Base-by-base conservation (phyloP, 1,284 basidiomycete genomes). In the Exobasidium cylindrosporum region DNA sequence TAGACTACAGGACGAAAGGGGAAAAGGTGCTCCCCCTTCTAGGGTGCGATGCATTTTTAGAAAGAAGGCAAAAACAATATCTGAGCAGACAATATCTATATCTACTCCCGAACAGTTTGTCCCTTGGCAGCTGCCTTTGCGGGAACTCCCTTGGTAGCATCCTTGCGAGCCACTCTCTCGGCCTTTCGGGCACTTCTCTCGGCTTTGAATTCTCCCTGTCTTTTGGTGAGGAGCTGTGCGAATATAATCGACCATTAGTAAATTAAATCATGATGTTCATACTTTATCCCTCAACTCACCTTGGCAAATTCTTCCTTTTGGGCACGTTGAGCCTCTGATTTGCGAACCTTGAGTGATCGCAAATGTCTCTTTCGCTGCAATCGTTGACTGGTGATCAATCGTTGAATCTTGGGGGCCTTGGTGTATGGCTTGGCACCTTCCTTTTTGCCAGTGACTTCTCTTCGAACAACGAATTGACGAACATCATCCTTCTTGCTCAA, bases 401-500 rank as follows among this genome's bases (percentile, higher is more conserved):
- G 80, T 81, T 83, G 83, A 76, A 84, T 83, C 78, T 89, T 90
- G 82, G 82, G 95, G 86, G 94, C 92, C 86, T 98, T 97, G 84
- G 91, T 93, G 85, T 95, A 96, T 65, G 92, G 90, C 86, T 97
- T 97, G 72, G 90, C 92, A 75, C 86, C 85, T 81, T 88, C 88
- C 85, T 95, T 93, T 88, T 96, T 97, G 82, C 89, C 88, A 83
- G 84, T 88, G 61, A 97, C 91, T 84, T 96, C 92, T 78, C 92
- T 86, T 72, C 83, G 82, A 76, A 97, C 88, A 50, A 80, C 79
- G 82, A 96, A 97, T 84, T 96, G 92, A 83, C 91, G 88, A 66
- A 97, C 94, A 83, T 97, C 95, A 81, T 97, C 95, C 81, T 95
- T 90, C 87, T 97, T 97, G 84, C 86, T 86, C 81, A 97, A 85